phyloP scores from a whole-genome alignment of 176 grass and related monocot genomes.

The Pharus latifolius region DNA sequence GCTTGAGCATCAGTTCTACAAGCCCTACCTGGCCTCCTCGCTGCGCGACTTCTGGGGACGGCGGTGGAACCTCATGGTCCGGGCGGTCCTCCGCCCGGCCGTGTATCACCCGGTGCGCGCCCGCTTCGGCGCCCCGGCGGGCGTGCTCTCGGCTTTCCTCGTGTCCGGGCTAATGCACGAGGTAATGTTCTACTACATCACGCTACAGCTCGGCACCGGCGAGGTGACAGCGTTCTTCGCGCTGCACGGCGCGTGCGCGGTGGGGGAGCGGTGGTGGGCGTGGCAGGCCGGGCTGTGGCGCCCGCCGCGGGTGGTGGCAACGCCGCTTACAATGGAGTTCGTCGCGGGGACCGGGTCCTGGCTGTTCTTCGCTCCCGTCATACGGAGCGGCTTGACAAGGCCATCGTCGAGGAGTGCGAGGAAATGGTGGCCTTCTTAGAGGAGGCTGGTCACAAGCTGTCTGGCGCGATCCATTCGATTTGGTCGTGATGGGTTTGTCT shows the following conservation, averaged over 20 bases:
- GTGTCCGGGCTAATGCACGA: conserved; percentile 84
- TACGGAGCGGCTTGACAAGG: conserved; percentile 36
- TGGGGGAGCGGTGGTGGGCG: conserved; percentile 27
- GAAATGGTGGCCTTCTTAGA: conserved; percentile 27
- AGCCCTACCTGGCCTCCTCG: conserved; percentile 36
- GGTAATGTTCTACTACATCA: conserved; percentile 51
- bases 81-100: conserved; percentile 41
- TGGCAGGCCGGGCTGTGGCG: not conserved
- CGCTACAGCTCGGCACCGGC: conserved; percentile 12
- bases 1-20: conserved; percentile 60
- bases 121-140: conserved; percentile 13
- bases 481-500: too few relatives aligned
- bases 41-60: conserved; percentile 52
- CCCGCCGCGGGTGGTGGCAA: not conserved
- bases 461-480: too few relatives aligned
- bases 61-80: conserved; percentile 65
- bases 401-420: conserved; percentile 26
- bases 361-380: conserved; percentile 40
- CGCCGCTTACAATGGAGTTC: conserved; percentile 42
- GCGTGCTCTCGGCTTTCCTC: conserved; percentile 33
- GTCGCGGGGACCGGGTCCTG: conserved; percentile 31
- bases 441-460: too few relatives aligned
- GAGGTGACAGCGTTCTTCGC: conserved; percentile 44
- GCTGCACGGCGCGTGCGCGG: conserved; percentile 42
- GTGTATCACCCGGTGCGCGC: conserved; percentile 36